These are phyloP conservation scores for Salvia rosmarinus DNA, from an alignment of 257 asterid species.

Conservation along the genomic window DNA sequence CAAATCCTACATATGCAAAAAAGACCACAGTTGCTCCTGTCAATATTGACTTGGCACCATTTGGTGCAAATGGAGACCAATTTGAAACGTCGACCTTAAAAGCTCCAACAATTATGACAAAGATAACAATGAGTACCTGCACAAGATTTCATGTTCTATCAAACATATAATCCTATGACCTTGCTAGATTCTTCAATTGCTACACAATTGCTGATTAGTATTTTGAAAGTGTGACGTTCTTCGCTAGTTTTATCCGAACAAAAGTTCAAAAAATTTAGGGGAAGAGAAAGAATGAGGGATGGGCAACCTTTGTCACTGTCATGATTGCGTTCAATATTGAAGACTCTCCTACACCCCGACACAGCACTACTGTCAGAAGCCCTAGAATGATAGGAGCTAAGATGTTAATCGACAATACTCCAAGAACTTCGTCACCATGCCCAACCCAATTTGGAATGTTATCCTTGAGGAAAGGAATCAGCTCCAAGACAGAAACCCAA, in stretches of 20 bases:
- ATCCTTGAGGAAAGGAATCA: slow-evolving; percentile 68
- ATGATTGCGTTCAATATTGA: slow-evolving; percentile 75
- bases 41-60: slow-evolving; percentile 67
- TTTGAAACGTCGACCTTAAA: slow-evolving; percentile 82
- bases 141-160: slow-evolving; percentile 34
- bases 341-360: slow-evolving; percentile 94
- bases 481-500: slow-evolving; percentile 68
- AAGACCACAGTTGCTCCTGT: slow-evolving; percentile 97
- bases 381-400: slow-evolving; percentile 79
- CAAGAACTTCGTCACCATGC: slow-evolving; percentile 76
- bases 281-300: slow-evolving; percentile 22
- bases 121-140: slow-evolving; percentile 83
- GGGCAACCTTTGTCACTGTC: slow-evolving; percentile 78
- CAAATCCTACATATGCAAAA: slow-evolving; percentile 97
- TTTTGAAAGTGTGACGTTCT: too few relatives aligned
- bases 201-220: background rate
- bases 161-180: slow-evolving; percentile 34
- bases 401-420: slow-evolving; percentile 69
- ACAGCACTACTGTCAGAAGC: slow-evolving; percentile 77
- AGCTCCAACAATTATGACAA: slow-evolving; percentile 77
- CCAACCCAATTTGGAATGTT: slow-evolving; percentile 90
- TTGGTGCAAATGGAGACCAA: slow-evolving; percentile 92
- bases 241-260: background rate
- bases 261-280: slow-evolving; percentile 17
- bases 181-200: background rate